Percentiles rank a stretch among this genome's conserved stretches.
These are phyloP conservation scores for Penicillium sp. DNA, from an alignment of 2,329 filamentous ascomycete genomes.

Conservation along the genomic window DNA sequence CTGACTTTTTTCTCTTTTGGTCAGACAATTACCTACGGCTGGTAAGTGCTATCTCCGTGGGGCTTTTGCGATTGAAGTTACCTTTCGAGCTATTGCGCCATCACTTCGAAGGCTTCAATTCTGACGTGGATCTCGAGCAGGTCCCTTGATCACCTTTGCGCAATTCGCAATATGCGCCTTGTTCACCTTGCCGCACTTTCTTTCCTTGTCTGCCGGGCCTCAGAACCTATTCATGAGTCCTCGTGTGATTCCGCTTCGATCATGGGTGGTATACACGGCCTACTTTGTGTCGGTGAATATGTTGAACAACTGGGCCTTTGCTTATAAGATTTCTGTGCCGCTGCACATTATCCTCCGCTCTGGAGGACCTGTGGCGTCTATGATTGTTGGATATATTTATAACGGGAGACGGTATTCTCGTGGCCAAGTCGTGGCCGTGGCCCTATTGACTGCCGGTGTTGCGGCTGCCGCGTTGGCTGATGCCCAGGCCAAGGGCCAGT, in stretches of 20 bases:
- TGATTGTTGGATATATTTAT: conserved; percentile 79
- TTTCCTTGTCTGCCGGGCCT: conserved; percentile 55
- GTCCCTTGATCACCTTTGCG: conserved; percentile 79
- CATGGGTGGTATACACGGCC: conserved; percentile 82
- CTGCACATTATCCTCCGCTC: conserved; percentile 95
- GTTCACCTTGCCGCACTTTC: conserved; percentile 69
- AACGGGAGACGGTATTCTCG: conserved; percentile 72
- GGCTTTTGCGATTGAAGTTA: background rate
- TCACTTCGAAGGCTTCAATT: too few relatives aligned
- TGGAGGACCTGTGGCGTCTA: conserved; percentile 91
- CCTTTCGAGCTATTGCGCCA: too few relatives aligned
- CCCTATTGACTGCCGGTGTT: conserved; percentile 78
- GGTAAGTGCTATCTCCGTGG: conserved; percentile 47
- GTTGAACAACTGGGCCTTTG: conserved; percentile 95
- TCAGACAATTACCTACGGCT: conserved; percentile 73
- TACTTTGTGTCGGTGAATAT: conserved; percentile 93
- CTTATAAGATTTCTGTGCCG: conserved; percentile 91
- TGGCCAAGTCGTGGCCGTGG: conserved; percentile 73
- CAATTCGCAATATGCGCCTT: conserved; percentile 80
- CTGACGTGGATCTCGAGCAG: conserved; percentile 24
- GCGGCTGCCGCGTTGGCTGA: conserved; percentile 86
- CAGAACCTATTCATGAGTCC: conserved; percentile 67
- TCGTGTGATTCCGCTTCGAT: conserved; percentile 73
- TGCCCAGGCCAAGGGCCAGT: conserved; percentile 65
- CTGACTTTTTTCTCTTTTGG: background rate